Base-by-base conservation (phyloP, 2,329 filamentous ascomycete species). In the Emydomyces testavorans region DNA sequence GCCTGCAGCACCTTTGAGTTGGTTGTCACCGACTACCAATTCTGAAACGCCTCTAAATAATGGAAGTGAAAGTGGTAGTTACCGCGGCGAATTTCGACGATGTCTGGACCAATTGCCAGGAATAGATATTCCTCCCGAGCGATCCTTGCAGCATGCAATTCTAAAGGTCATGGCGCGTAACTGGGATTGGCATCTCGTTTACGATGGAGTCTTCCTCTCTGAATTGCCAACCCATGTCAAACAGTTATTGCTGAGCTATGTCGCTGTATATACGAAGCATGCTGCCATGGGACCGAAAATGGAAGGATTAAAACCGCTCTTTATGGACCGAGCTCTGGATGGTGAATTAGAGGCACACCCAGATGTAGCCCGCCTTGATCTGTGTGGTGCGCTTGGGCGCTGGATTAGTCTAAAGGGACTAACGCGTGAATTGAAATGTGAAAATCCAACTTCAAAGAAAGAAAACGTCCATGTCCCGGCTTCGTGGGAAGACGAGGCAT, bases 151-250 rank as follows among this genome's bases (percentile, higher is more conserved):
- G 38, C 71, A 80, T 60, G 57, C 66, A 4, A 60, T 71, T 13
- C 57, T 82, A 31, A 77, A 73, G 54, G 66, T 68, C 0, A 71
- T 80, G 55, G 76, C 77, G 2, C 56, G 60, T 20, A 69, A 77
- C 20, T 82, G 78, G 78, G 60, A 68, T 7, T 71, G 72, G 60
- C 71, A 81, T 51, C 60, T 74, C 21, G 69, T 74, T 44, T 78
- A 78, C 53, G 76, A 80, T 54, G 71, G 74, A 48, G 63, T 72
- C 15, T 76, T 74, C 42, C 60, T 82, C 2, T 64, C 68, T 1
- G 64, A 71, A 2, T 56, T 81, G 10, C 75, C 78, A 0, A 60
- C 66, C 13, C 65, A 67, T 34, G 56, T 78, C 4, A 77, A 77
- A 54, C 62, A 73, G 51, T 60, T 69, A 1, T 53, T 82, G 28